Conservation (phyloP, 495 filamentous ascomycete genomes). For the Xylaria flabelliformis region DNA sequence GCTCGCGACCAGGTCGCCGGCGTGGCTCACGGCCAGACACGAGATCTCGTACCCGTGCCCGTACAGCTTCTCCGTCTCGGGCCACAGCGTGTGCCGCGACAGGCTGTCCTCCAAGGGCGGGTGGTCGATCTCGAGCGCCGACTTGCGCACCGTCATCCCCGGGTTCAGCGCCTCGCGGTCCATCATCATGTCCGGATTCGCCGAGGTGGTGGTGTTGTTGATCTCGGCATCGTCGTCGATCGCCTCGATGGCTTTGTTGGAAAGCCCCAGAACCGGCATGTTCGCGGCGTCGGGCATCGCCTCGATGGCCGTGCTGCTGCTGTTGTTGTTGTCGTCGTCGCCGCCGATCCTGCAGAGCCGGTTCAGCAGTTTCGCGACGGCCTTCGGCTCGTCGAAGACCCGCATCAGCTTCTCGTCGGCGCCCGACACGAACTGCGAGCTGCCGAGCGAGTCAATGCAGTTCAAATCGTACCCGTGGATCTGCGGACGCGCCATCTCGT, state of each 20-base stretch:
- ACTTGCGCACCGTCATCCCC: conserved; percentile 49
- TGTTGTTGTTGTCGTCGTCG: too few species aligned
- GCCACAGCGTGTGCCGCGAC: conserved; percentile 90
- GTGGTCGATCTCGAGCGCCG: conserved; percentile 59
- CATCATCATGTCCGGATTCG: conserved; percentile 38
- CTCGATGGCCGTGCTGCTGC: conserved; percentile 43
- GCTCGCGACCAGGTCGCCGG: conserved; percentile 80
- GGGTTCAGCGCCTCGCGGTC: conserved; percentile 51
- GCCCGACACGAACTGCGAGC: conserved; percentile 84
- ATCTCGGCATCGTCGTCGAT: conserved; percentile 53
- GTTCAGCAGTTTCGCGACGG: conserved; percentile 75
- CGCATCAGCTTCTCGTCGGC: conserved; percentile 97
- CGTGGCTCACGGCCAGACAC: conserved; percentile 78
- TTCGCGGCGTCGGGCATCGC: conserved; percentile 83
- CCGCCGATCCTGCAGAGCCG: conserved; percentile 66
- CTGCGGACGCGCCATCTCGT: conserved; percentile 93
- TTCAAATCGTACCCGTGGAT: conserved; percentile 99
- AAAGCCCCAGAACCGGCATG: conserved; percentile 93
- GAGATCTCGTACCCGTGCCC: conserved; percentile 99
- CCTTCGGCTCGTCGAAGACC: conserved; percentile 90
- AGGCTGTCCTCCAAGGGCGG: conserved; percentile 91
- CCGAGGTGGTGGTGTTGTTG: conserved; percentile 31
- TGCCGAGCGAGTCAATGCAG: conserved; percentile 78
- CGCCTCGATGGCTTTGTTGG: conserved; percentile 86
- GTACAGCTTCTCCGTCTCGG: conserved; percentile 95